phyloP scores from a whole-genome alignment of 306 rosid genomes.

The Prunus kanzakura region DNA sequence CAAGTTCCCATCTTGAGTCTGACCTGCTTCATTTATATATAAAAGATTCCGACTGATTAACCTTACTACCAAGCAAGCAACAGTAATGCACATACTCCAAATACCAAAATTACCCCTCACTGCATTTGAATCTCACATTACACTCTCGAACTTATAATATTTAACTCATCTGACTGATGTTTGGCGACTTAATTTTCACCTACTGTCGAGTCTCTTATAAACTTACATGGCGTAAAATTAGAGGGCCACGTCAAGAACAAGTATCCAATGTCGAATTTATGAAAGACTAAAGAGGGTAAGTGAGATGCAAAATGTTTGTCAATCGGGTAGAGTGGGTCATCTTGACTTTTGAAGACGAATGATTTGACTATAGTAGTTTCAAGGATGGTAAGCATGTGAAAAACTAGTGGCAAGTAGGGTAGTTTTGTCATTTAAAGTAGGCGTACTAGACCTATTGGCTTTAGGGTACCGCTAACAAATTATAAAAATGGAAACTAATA shows the following conservation, averaged over 20 bases:
- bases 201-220: no score
- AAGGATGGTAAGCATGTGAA: no score
- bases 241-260: no score
- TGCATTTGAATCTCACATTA: background rate
- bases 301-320: no score
- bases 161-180: no score
- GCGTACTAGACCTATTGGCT: background rate
- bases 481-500: background rate
- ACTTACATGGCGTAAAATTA: no score
- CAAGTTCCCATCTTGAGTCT: conserved; percentile 28
- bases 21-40: conserved; percentile 11
- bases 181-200: no score
- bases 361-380: no score
- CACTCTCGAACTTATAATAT: no score
- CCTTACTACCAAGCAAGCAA: background rate
- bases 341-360: no score
- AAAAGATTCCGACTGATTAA: conserved; percentile 34
- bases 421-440: conserved; percentile 9
- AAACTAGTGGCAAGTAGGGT: background rate
- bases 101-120: background rate
- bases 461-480: background rate
- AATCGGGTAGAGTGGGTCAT: accelerated
- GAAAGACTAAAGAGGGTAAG: no score
- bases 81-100: background rate
- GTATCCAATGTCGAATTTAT: no score